Base-by-base conservation (phyloP, 768 basidiomycete species). In the Russula sp. region DNA sequence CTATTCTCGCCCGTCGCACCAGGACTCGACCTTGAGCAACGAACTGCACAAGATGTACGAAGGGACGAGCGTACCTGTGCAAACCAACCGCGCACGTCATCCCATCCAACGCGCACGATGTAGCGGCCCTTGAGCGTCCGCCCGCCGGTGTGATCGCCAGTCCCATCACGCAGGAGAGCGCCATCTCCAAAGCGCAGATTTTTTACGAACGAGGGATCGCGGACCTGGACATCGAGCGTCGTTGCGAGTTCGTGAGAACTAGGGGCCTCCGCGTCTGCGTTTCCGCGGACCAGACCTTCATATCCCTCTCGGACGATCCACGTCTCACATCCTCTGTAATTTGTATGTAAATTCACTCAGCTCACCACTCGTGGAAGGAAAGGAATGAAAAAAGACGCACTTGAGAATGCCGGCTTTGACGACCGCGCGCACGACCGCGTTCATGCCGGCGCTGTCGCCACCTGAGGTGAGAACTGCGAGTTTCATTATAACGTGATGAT, bases 291-390 rank as follows among this genome's bases (percentile, higher is more conserved):
- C 62, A 98, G 86, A 25, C 97, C 97, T 72, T 98, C 95, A 77
- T 98, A 99, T 42, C 97, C 97, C 76, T 99, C 97, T 41, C 97
- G 90, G 61, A 99, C 91, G 65, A 98, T 86, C 81, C 86, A 99
- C 14, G 90, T 87, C 73, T 98, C 92, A 73, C 94, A 98, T 39
- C 93, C 95, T 76, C 97, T 96, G 69, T 8, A 56, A n/a, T 46
- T n/a, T n/a, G 34, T 14, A 13, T 22, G 1, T 11, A 1, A 36
- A 13, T 13, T n/a, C 9, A 36, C 2, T 10, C 22, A 2, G 9
- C 25, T 34, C 32, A 18, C 8, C n/a, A 6, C 9, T 18, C 49
- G 10, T 9, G n/a, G 5, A 7, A 16, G 47, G 29, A 25, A 14
- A 50, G 7, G 46, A 50, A 50, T 34, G 16, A 13, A 14, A 29